phyloP scores from a whole-genome alignment of 352 stramenopile species.

The Pythium coloratum region DNA sequence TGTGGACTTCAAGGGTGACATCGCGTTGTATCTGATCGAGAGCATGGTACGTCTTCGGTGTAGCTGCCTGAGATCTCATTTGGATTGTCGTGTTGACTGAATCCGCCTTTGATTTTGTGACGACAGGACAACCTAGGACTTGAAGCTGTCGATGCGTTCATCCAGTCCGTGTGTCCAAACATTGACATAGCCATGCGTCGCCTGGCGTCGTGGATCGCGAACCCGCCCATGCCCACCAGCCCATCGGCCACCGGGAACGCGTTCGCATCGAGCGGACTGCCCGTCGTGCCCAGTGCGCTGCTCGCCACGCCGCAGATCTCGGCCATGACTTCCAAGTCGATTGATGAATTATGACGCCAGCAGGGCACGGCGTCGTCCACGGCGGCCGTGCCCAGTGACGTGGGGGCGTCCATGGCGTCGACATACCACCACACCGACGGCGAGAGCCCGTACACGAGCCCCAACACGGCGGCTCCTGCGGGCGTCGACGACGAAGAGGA shows the following conservation, averaged over 20 bases:
- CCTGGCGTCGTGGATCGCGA: constrained; percentile 64
- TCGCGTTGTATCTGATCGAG: constrained; percentile 85
- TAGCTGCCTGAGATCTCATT: neutral
- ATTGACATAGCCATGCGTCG: constrained; percentile 83
- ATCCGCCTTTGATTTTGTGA: constrained; percentile 10
- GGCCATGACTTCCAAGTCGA: constrained; percentile 23
- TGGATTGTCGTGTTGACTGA: constrained; percentile 3
- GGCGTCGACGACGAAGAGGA: constrained; percentile 9
- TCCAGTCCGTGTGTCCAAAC: constrained; percentile 88
- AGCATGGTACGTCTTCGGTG: constrained; percentile 62
- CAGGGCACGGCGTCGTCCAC: constrained; percentile 26
- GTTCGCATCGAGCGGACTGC: constrained; percentile 2
- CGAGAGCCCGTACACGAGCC: neutral
- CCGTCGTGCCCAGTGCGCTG: constrained; percentile 26
- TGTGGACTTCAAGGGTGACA: constrained; percentile 88
- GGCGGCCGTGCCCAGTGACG: constrained; percentile 24
- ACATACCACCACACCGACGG: constrained; percentile 5
- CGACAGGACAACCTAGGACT: constrained; percentile 62
- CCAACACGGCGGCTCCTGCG: neutral
- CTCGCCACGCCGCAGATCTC: constrained; percentile 25
- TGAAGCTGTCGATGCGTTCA: constrained; percentile 80
- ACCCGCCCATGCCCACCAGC: constrained; percentile 21
- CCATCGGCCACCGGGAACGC: constrained; percentile 11
- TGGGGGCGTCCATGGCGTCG: constrained; percentile 3
- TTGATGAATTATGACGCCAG: constrained; percentile 33